Conservation (phyloP, 257 asterid species). For the Sherardia arvensis region DNA sequence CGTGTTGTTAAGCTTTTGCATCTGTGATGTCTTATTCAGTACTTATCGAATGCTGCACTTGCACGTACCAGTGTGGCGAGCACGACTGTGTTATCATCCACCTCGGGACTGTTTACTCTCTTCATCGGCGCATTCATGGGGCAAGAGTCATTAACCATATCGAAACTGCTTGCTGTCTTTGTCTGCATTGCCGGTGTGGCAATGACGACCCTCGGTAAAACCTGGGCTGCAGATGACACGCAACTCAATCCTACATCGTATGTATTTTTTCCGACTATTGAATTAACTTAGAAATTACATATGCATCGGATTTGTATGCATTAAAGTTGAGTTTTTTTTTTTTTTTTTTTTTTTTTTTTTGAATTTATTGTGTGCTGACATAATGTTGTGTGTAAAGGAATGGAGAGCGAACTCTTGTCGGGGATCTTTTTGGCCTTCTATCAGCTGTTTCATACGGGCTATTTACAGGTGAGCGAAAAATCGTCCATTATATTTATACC, state of each 20-base stretch:
- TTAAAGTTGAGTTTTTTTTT: no score
- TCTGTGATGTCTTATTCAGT: conserved; percentile 33
- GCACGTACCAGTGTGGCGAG: conserved; percentile 99
- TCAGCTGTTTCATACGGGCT: conserved; percentile 81
- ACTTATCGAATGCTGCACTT: conserved; percentile 91
- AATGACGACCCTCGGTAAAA: conserved; percentile 93
- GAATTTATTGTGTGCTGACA: conserved; percentile 48
- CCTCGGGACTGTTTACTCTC: conserved; percentile 94
- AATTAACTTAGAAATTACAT: neutral
- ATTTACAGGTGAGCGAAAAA: conserved; percentile 62
- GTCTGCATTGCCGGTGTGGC: conserved; percentile 89
- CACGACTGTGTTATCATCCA: conserved; percentile 91
- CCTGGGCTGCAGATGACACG: conserved; percentile 93
- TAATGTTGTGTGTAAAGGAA: conserved; percentile 65
- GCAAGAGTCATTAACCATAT: conserved; percentile 68
- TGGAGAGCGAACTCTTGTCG: conserved; percentile 73
- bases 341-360: no score
- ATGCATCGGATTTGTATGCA: neutral
- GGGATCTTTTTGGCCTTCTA: conserved; percentile 90
- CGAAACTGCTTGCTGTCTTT: conserved; percentile 81
- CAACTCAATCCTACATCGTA: conserved; percentile 53
- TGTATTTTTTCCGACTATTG: conserved; percentile 21
- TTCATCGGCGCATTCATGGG: conserved; percentile 88
- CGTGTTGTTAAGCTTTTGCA: conserved; percentile 3
- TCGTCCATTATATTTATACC: neutral